These are phyloP conservation scores for Penicillium paradoxum DNA, from an alignment of 495 filamentous ascomycete genomes.

Conservation along the genomic window DNA sequence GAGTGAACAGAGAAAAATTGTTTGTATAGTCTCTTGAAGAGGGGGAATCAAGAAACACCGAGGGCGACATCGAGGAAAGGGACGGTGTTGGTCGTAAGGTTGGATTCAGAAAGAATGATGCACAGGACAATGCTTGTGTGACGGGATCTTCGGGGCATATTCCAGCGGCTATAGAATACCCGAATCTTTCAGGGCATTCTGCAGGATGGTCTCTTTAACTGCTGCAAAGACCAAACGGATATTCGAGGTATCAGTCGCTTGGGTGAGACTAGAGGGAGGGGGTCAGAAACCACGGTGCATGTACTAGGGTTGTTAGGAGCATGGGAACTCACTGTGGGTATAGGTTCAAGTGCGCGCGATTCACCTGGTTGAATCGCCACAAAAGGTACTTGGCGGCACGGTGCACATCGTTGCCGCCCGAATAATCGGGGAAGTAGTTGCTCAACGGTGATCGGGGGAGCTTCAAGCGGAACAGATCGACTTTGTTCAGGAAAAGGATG, in stretches of 20 bases:
- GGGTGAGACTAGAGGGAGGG: slow-evolving; percentile 65
- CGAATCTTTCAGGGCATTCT: slow-evolving; percentile 96
- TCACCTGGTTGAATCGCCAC: slow-evolving; percentile 98
- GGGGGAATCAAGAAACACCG: slow-evolving; percentile 6
- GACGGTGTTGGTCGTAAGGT: slow-evolving; percentile 1
- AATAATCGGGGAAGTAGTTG: slow-evolving; percentile 97
- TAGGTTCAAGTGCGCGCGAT: slow-evolving; percentile 89
- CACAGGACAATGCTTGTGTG: neutral
- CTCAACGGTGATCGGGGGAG: slow-evolving; percentile 80
- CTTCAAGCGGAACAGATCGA: slow-evolving; percentile 95
- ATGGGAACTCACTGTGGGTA: slow-evolving; percentile 85
- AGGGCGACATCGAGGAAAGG: slow-evolving; percentile 2
- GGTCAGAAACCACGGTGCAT: slow-evolving; percentile 27
- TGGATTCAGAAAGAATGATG: neutral
- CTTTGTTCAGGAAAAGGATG: slow-evolving; percentile 97
- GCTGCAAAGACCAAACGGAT: slow-evolving; percentile 97
- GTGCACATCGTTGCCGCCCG: slow-evolving; percentile 94
- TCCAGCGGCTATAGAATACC: slow-evolving; percentile 69
- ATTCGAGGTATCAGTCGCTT: slow-evolving; percentile 98
- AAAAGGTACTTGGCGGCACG: slow-evolving; percentile 95
- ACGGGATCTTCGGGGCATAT: slow-evolving; percentile 3
- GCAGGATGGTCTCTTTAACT: slow-evolving; percentile 97
- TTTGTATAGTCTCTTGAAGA: slow-evolving; percentile 6
- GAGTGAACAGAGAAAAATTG: slow-evolving; percentile 17
- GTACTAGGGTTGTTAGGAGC: neutral